phyloP scores from a whole-genome alignment of 164 flowering plant genomes.

The Umbilicus rupestris region DNA sequence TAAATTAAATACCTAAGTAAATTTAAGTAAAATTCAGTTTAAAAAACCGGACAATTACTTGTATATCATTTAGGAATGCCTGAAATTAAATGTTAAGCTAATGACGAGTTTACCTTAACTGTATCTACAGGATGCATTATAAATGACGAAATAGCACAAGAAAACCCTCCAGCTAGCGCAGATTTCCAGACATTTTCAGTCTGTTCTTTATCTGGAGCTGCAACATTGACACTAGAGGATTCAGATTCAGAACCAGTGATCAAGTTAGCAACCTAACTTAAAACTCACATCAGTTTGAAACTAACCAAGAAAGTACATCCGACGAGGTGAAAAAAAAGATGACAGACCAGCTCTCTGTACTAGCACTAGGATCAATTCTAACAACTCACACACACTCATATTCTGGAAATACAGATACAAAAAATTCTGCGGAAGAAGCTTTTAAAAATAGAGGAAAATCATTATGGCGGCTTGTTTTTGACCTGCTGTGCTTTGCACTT shows the following conservation, averaged over 20 bases:
- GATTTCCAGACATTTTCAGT: conserved; percentile 86
- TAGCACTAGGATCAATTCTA: too few relatives aligned
- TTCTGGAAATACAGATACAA: too few relatives aligned
- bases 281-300: neutral
- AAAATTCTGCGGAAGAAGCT: neutral
- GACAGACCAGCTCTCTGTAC: too few relatives aligned
- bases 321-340: too few relatives aligned
- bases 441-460: neutral
- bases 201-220: conserved; percentile 83
- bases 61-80: too few relatives aligned
- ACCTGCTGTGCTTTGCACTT: neutral
- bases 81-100: too few relatives aligned
- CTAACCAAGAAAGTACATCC: neutral
- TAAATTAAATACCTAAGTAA: too few relatives aligned
- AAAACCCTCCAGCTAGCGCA: conserved; percentile 95
- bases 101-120: conserved; percentile 48
- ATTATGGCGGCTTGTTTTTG: neutral
- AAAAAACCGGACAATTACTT: too few relatives aligned
- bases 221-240: conserved; percentile 77
- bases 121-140: conserved; percentile 86
- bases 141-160: conserved; percentile 79
- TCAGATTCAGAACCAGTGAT: conserved; percentile 95
- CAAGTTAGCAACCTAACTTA: conserved; percentile 30
- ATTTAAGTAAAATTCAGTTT: too few relatives aligned
- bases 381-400: too few relatives aligned